phyloP scores from a whole-genome alignment of 306 rosid species.

The Lablab purpureus region DNA sequence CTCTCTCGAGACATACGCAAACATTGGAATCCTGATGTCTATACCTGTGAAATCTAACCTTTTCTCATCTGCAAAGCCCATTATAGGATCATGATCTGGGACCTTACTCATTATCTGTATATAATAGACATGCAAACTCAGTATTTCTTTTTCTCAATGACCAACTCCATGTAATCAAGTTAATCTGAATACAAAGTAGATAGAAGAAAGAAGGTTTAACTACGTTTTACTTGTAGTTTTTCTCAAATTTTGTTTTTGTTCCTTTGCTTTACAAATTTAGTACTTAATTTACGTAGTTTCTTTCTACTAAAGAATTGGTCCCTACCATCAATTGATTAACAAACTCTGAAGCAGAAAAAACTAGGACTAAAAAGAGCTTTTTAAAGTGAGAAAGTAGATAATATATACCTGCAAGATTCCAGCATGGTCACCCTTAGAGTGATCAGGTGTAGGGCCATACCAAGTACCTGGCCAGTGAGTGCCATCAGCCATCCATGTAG shows the following conservation, averaged over 20 bases:
- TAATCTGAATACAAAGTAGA: not conserved
- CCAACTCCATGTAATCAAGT: not conserved
- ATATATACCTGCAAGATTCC: slow-evolving; percentile 32
- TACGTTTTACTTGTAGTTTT: not conserved
- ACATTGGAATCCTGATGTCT: slow-evolving; percentile 29
- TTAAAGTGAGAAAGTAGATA: not conserved
- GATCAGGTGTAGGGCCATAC: not conserved
- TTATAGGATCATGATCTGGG: slow-evolving; percentile 22
- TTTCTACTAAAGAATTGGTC: not conserved
- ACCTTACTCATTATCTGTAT: slow-evolving; percentile 30
- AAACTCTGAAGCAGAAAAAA: not conserved
- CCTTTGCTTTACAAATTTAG: not conserved
- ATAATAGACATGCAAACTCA: slow-evolving; percentile 11
- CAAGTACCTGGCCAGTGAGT: slow-evolving; percentile 34
- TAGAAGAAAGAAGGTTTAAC: not conserved
- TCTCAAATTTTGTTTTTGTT: not conserved
- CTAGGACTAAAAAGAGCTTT: not conserved
- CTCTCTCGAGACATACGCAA: slow-evolving; percentile 35
- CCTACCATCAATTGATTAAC: not conserved
- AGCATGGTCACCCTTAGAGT: slow-evolving; percentile 32
- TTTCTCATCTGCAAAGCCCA: slow-evolving; percentile 6
- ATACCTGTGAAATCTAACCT: not conserved
- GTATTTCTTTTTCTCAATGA: not conserved
- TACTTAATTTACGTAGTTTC: not conserved
- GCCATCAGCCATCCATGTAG: slow-evolving; percentile 37